phyloP scores from a whole-genome alignment of 2,329 filamentous ascomycete genomes.

The Colletotrichum camelliae region DNA sequence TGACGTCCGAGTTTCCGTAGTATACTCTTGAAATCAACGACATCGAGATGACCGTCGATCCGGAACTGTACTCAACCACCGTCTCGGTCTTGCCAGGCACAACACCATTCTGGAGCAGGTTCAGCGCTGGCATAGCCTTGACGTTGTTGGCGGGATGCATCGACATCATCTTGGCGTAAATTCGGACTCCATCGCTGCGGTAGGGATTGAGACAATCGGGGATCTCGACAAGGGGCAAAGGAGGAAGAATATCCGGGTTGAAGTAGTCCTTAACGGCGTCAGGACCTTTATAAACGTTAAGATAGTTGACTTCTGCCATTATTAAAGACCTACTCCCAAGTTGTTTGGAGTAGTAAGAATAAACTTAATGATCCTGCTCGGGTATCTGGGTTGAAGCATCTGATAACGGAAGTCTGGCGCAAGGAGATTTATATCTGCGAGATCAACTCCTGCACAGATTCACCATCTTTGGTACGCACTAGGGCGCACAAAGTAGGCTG shows the following conservation, averaged over 20 bases:
- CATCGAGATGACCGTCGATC: constrained; percentile 67
- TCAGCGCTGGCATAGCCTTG: constrained; percentile 65
- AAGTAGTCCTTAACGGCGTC: constrained; percentile 64
- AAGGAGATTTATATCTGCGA: neutral
- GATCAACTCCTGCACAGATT: neutral
- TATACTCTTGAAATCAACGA: constrained; percentile 57
- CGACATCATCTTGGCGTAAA: constrained; percentile 72
- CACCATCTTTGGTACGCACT: neutral
- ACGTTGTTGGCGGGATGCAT: constrained; percentile 70
- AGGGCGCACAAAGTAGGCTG: neutral
- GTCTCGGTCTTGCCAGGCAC: constrained; percentile 50
- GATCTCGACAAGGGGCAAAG: constrained; percentile 66
- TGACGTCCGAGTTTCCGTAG: constrained; percentile 54
- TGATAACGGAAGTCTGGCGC: neutral
- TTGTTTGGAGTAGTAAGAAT: neutral
- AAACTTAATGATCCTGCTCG: neutral
- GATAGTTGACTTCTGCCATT: constrained; percentile 25
- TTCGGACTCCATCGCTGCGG: constrained; percentile 61
- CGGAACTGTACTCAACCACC: constrained; percentile 66
- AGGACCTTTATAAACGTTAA: constrained; percentile 64
- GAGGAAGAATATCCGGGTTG: constrained; percentile 61
- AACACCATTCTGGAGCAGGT: constrained; percentile 50
- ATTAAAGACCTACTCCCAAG: neutral
- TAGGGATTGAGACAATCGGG: constrained; percentile 63
- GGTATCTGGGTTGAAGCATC: constrained; percentile 21